Evolutionary conservation across 2,329 filamentous ascomycete genomes (phyloP).

Genomic region (Talaromyces sp.): DNA sequence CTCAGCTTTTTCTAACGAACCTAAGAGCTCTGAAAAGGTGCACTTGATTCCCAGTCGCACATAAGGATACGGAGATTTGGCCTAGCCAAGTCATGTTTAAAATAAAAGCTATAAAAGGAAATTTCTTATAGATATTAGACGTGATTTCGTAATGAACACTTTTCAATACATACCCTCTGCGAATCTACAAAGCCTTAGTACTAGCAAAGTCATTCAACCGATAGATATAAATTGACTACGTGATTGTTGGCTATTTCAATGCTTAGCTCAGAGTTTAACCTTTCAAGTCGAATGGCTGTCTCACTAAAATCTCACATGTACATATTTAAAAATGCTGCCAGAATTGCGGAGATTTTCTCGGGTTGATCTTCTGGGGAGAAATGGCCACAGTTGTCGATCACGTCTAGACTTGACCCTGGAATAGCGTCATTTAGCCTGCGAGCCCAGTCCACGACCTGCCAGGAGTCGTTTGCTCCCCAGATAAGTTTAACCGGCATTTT

Average conservation of each 20-base stretch:
- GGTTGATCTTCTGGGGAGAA: constrained; percentile 28
- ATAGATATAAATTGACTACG: not conserved
- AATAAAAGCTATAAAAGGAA: too few relatives aligned
- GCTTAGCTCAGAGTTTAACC: not conserved
- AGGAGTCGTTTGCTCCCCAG: constrained; percentile 27
- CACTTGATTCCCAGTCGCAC: too few relatives aligned
- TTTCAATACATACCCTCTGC: too few relatives aligned
- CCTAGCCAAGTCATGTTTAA: too few relatives aligned
- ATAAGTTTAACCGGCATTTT: constrained; percentile 23
- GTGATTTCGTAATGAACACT: too few relatives aligned
- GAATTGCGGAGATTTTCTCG: constrained; percentile 9
- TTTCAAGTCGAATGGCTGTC: not conserved
- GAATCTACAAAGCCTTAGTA: too few relatives aligned
- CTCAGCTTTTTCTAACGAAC: too few relatives aligned
- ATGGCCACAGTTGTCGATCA: constrained; percentile 24
- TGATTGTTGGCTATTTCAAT: not conserved
- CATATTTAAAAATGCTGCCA: not conserved
- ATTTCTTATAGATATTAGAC: too few relatives aligned
- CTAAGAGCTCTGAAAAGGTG: too few relatives aligned
- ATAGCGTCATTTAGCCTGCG: constrained; percentile 24
- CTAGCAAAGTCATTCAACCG: too few relatives aligned
- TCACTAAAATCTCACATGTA: not conserved
- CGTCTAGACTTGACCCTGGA: constrained; percentile 21
- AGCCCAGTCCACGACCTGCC: constrained; percentile 28
- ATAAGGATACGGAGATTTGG: too few relatives aligned